Percentiles rank a stretch among this genome's conserved stretches.
These are phyloP conservation scores for Gracilaria caudata DNA, from an alignment of 23 red algal species.

Conservation along the genomic window DNA sequence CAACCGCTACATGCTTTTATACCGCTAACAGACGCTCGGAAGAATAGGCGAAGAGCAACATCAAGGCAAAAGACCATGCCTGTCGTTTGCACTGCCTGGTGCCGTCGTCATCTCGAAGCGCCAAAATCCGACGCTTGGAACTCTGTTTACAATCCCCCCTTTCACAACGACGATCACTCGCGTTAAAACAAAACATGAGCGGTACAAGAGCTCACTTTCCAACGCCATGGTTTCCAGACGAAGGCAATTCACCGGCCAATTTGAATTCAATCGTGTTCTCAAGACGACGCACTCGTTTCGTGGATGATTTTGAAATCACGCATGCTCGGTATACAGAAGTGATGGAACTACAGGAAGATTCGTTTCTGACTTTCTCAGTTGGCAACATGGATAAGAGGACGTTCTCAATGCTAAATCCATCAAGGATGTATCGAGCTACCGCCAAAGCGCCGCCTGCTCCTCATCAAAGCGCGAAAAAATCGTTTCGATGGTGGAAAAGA, in stretches of 20 bases:
- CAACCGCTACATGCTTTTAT: not conserved
- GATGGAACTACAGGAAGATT: constrained; percentile 22
- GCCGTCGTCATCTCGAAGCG: not conserved
- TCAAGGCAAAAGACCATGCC: not conserved
- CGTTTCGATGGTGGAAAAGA: constrained; percentile 31
- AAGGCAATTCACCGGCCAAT: constrained; percentile 7
- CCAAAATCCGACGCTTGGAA: not conserved
- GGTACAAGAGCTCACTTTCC: not conserved
- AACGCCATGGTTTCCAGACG: constrained; percentile 23
- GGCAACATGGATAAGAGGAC: constrained; percentile 22
- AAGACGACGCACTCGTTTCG: not conserved
- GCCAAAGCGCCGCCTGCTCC: not conserved
- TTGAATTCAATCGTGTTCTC: not conserved
- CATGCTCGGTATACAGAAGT: constrained; percentile 19
- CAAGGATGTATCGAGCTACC: not conserved
- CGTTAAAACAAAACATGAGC: not conserved
- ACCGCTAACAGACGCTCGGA: not conserved
- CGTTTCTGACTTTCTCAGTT: constrained; percentile 28
- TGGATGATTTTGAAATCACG: constrained; percentile 16
- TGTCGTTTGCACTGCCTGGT: not conserved
- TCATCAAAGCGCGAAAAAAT: constrained; percentile 12
- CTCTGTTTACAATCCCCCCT: not conserved
- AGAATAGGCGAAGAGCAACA: not conserved
- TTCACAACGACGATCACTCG: not conserved
- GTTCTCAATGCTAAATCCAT: constrained; percentile 11